Base-by-base conservation (phyloP, 768 basidiomycete species). In the Boletus coccyginus region DNA sequence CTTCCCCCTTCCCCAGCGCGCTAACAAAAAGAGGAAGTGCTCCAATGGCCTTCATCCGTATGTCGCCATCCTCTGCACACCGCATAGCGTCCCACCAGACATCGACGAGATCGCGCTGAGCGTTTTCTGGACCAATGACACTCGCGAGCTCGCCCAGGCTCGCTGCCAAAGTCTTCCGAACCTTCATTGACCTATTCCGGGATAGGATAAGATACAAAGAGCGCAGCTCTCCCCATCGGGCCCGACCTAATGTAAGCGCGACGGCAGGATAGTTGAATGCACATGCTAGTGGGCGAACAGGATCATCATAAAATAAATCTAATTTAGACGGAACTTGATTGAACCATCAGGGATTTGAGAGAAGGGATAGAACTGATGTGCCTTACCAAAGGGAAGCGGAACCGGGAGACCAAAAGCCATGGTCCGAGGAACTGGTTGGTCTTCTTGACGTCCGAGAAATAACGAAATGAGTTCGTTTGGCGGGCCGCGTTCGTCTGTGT, bases 201-300 rank as follows among this genome's bases (percentile, higher is more conserved):
- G 88, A 79, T 17, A 98, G 78, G 10, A 79, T 73, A 19, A 81
- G 70, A 73, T 95, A 95, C 43, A 83, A 73, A 5, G 80, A 78
- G 19, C 88, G 82, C 24, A 98, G 72, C 55, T 87, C 82, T 56
- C 58, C 62, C 96, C 96, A 98, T 44, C 90, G 81, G 1, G 73
- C 71, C 13, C 75, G 74, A 5, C 96, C 96, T 29, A 97, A 76
- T 0, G 94, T 90, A 7, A 94, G 78, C 5, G 86, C 84, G 9
- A 98, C 90, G 7, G 94, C 95, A 24, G 96, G 96, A 66, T 90
- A 90, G 73, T 97, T 93, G 74, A 92, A 94, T 7, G 90, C 90
- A 68, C 88, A 90, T 42, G 92, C 84, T 21, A 92, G 75, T 2
- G 88, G 82, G 12, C 92, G 84, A 47, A 87, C 81, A 5, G 85